These are phyloP conservation scores for Apophysomyces ossiformis DNA, from an alignment of 371 early-diverging fungal species.

Conservation along the genomic window DNA sequence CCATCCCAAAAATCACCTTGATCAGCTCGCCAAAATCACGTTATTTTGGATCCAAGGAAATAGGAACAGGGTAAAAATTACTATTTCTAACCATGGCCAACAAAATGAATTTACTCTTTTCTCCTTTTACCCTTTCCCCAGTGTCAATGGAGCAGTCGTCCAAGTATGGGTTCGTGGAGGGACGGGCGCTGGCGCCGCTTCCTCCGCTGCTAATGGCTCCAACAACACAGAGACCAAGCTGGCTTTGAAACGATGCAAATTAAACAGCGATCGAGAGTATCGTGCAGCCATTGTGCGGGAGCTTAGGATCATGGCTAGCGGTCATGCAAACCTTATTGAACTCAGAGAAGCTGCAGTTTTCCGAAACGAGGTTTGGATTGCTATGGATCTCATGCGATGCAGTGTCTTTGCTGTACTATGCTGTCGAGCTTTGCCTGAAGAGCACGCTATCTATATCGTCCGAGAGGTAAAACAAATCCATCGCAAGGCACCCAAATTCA, in stretches of 20 bases:
- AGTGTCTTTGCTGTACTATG: slow-evolving; percentile 53
- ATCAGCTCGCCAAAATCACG: slow-evolving; percentile 23
- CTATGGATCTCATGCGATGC: slow-evolving; percentile 57
- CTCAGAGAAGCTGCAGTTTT: slow-evolving; percentile 42
- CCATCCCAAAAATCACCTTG: slow-evolving; percentile 28
- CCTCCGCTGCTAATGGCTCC: neutral
- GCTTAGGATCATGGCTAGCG: slow-evolving; percentile 50
- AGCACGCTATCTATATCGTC: slow-evolving; percentile 44
- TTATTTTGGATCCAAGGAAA: slow-evolving; percentile 31
- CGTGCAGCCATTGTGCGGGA: slow-evolving; percentile 52
- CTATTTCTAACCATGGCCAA: neutral
- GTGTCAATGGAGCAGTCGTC: slow-evolving; percentile 31
- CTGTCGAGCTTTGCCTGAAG: slow-evolving; percentile 45
- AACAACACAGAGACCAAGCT: slow-evolving; percentile 12
- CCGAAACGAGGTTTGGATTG: slow-evolving; percentile 51
- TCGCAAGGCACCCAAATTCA: neutral
- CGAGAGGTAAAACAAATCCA: slow-evolving; percentile 30
- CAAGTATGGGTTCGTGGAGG: slow-evolving; percentile 29
- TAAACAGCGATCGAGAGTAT: slow-evolving; percentile 46
- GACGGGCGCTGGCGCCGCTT: slow-evolving; percentile 6
- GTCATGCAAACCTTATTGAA: slow-evolving; percentile 47
- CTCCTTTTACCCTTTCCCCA: neutral
- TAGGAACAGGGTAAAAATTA: slow-evolving; percentile 32
- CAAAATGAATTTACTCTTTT: neutral
- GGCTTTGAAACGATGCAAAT: slow-evolving; percentile 50